Percentiles rank a stretch among this genome's conserved stretches.
Conservation (phyloP, 169 alveolate species). For the Theileria annulata region DNA sequence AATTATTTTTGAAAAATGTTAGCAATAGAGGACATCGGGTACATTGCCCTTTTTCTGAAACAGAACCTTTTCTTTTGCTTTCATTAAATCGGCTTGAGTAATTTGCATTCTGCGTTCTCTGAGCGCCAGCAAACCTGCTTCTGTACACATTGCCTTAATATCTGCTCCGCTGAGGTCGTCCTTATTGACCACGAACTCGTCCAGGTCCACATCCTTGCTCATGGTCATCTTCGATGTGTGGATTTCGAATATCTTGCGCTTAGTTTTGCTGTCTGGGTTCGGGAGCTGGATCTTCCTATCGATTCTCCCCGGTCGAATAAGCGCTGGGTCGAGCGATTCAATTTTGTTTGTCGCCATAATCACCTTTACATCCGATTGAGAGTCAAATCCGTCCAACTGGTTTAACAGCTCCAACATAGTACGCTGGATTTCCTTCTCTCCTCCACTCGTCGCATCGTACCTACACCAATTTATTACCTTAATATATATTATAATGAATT, state of each 20-base stretch:
- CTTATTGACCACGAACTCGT: constrained; percentile 97
- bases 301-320: constrained; percentile 99
- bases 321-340: constrained; percentile 98
- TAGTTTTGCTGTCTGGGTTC: constrained; percentile 95
- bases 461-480: constrained; percentile 52
- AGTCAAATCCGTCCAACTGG: constrained; percentile 99
- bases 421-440: constrained; percentile 99
- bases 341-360: constrained; percentile 98
- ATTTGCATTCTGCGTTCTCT: constrained; percentile 99
- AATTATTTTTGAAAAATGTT: constrained; percentile 13
- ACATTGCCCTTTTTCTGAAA: constrained; percentile 97
- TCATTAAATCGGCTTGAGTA: constrained; percentile 93
- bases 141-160: constrained; percentile 97
- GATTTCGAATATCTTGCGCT: constrained; percentile 95
- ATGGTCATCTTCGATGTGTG: constrained; percentile 98
- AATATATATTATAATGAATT: not conserved
- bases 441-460: constrained; percentile 97
- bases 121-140: constrained; percentile 99
- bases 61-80: constrained; percentile 98
- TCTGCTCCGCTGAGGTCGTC: constrained; percentile 99
- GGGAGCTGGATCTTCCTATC: constrained; percentile 99
- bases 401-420: constrained; percentile 99
- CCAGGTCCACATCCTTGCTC: constrained; percentile 97
- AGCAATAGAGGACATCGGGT: constrained; percentile 94
- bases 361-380: constrained; percentile 97